Percentiles rank a stretch among this genome's conserved stretches.
These are phyloP conservation scores for Flaveria brownii DNA, from an alignment of 129 eudicot species.

Conservation along the genomic window DNA sequence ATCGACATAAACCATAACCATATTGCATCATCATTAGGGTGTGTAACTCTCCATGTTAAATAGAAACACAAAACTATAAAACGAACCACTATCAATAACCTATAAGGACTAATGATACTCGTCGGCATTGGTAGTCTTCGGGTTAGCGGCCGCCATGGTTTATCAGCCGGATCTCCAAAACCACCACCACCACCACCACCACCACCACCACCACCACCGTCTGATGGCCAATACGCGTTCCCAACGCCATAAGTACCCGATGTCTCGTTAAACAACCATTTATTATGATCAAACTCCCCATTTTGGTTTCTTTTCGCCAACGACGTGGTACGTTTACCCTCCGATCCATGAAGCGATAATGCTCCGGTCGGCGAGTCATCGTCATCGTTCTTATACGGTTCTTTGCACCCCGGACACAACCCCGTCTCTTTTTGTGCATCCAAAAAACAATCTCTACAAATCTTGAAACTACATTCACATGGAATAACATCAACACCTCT, in stretches of 20 bases:
- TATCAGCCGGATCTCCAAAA: constrained; percentile 57
- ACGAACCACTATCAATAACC: constrained; percentile 60
- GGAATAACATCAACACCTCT: constrained; percentile 68
- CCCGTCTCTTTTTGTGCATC: constrained; percentile 81
- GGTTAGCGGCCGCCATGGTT: constrained; percentile 84
- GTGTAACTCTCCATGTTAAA: constrained; percentile 71
- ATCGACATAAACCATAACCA: constrained; percentile 93
- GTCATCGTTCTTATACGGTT: constrained; percentile 59
- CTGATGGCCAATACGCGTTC: constrained; percentile 85
- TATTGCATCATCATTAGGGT: constrained; percentile 79
- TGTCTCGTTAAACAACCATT: constrained; percentile 76
- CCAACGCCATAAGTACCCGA: constrained; percentile 91
- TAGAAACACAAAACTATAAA: constrained; percentile 52
- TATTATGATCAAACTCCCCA: constrained; percentile 83
- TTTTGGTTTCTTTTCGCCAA: constrained; percentile 66
- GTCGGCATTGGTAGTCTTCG: constrained; percentile 53
- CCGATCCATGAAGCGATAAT: constrained; percentile 60
- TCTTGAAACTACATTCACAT: constrained; percentile 93
- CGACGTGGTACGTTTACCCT: constrained; percentile 42
- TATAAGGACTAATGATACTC: constrained; percentile 80
- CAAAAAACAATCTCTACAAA: constrained; percentile 84
- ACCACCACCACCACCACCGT: constrained; percentile 47
- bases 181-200: constrained; percentile 30
- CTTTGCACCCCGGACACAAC: constrained; percentile 87
- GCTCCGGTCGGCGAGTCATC: constrained; percentile 50